Evolutionary conservation across 805 yeast genomes (phyloP), one percentile per base, ranked within the genome.

Genomic region (Pichia scutulata): DNA sequence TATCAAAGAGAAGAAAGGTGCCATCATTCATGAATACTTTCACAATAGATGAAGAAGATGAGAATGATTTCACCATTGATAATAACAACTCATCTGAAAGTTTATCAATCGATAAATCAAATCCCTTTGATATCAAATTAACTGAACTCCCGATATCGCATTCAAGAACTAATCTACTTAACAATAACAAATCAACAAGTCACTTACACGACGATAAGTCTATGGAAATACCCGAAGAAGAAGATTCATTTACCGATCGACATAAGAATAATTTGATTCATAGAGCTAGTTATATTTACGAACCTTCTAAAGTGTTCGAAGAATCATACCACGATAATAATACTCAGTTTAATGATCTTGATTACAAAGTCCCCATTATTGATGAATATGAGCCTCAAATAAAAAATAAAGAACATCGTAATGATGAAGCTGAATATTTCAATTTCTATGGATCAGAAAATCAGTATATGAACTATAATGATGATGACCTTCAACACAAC

Each of bases 1-100:
- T 57, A 45, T 54, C 53, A 13, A 40, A 48, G 18, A 54, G 53
- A 36, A 53, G 64, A 40, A 56, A 52, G 24, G 39, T 56, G 3
- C 64, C 66, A 7, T 53, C 60, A 2, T 50, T 56, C 26, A 24
- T 50, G 28, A 46, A 50, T 14, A 41, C 39, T 12, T 21, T 36
- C 12, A 24, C 46, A 33, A 22, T 39, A 19, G 21, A 24, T 21
- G 13, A 42, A n/a, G 43, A 42, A 12, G 23, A 26, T 39, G 46
- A 41, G 19, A 18, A 25, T 25, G 6, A 41, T 41, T 6, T 8
- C 4, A 16, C 12, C 22, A 5, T 14, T 22, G 18, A 14, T n/a
- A 41, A 24, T 30, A 19, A 18, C 19, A n/a, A 41, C 26, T 14
- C 33, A 41, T 24, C 26, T 16, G 41, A 37, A 26, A 43, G 39